These are phyloP conservation scores for Ampelomyces quisqualis DNA, from an alignment of 2,329 filamentous ascomycete genomes.

Conservation along the genomic window DNA sequence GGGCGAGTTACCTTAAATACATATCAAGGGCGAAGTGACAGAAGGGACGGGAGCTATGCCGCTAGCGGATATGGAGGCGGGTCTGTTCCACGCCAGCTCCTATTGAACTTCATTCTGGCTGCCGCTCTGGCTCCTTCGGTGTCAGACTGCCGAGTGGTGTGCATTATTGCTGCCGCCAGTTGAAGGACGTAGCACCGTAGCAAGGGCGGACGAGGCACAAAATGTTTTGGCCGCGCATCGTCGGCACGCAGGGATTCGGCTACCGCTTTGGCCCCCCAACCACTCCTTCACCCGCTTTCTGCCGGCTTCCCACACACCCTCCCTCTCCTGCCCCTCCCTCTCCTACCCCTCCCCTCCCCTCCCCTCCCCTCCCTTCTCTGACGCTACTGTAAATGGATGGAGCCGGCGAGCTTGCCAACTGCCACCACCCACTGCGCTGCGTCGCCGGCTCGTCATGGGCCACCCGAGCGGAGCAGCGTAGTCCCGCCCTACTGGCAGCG, in stretches of 20 bases:
- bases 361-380: conserved; percentile 21
- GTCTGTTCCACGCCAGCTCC: too few species aligned
- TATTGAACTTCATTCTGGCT: too few species aligned
- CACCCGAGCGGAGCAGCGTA: conserved; percentile 35
- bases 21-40: conserved; percentile 10
- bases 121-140: too few species aligned
- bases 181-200: too few species aligned
- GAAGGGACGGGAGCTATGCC: conserved; percentile 10
- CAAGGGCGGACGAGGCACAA: neutral
- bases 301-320: neutral
- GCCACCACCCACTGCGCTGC: conserved; percentile 26
- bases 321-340: conserved; percentile 4
- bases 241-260: conserved; percentile 5
- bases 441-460: conserved; percentile 23
- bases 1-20: too few species aligned
- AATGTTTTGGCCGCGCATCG: neutral
- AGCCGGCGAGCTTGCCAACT: conserved; percentile 39
- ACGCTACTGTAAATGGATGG: conserved; percentile 44
- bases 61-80: conserved; percentile 21
- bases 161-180: too few species aligned
- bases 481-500: conserved; percentile 53
- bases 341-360: conserved; percentile 15
- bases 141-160: too few species aligned
- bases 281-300: conserved; percentile 5
- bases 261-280: conserved; percentile 5